Conservation (phyloP, 2,329 filamentous ascomycete species). For the Hypoxylon sp. region DNA sequence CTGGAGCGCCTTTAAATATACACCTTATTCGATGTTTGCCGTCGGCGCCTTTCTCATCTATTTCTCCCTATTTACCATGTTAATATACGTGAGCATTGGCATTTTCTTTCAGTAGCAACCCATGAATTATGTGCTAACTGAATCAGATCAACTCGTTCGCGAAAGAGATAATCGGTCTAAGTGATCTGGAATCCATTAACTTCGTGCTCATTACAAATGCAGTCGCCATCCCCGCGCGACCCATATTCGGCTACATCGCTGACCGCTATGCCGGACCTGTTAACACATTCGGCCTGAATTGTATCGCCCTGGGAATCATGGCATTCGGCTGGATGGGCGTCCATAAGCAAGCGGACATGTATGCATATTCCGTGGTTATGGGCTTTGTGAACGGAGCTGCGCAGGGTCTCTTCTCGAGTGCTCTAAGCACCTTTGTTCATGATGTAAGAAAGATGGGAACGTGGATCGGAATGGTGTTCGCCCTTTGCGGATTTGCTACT, state of each 20-base stretch:
- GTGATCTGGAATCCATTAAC: slow-evolving; percentile 67
- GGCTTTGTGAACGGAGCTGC: slow-evolving; percentile 48
- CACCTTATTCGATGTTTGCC: slow-evolving; percentile 46
- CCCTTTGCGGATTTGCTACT: slow-evolving; percentile 45
- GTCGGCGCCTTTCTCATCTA: slow-evolving; percentile 59
- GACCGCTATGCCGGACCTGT: slow-evolving; percentile 68
- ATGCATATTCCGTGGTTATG: slow-evolving; percentile 45
- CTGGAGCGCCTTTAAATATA: slow-evolving; percentile 29
- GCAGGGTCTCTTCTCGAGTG: slow-evolving; percentile 47
- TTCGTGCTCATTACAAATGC: slow-evolving; percentile 73
- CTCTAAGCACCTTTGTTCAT: slow-evolving; percentile 41
- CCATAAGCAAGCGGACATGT: slow-evolving; percentile 34
- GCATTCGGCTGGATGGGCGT: slow-evolving; percentile 71
- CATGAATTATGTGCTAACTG: slow-evolving; percentile 11
- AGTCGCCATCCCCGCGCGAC: slow-evolving; percentile 68
- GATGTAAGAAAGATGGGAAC: slow-evolving; percentile 48
- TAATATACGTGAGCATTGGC: slow-evolving; percentile 42
- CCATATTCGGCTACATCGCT: slow-evolving; percentile 69
- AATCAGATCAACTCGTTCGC: slow-evolving; percentile 58
- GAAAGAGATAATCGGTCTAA: slow-evolving; percentile 60
- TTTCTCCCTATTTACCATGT: slow-evolving; percentile 44
- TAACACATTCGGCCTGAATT: slow-evolving; percentile 65
- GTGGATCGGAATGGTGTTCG: slow-evolving; percentile 49
- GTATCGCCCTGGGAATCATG: slow-evolving; percentile 63
- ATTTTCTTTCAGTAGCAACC: neutral